Evolutionary conservation across 305 asterid species (phyloP).

Genomic region (Plantago lanceolata): DNA sequence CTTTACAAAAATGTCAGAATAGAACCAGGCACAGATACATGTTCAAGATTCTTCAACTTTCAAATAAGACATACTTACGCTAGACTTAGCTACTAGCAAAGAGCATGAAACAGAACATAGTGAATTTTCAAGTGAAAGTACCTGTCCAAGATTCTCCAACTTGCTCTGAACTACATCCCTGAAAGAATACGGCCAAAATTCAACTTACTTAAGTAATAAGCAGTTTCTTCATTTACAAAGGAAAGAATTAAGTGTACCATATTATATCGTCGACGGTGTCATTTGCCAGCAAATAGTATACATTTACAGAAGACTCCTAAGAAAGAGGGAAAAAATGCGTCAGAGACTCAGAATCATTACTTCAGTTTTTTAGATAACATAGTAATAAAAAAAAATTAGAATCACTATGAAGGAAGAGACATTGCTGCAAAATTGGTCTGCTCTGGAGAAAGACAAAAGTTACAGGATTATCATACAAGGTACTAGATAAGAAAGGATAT

Average conservation of each 20-base stretch:
- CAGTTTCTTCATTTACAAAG: neutral
- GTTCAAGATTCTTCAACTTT: too few relatives aligned
- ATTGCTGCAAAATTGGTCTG: neutral
- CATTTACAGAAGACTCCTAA: slow-evolving; percentile 81
- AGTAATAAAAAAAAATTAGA: too few relatives aligned
- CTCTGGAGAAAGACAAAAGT: neutral
- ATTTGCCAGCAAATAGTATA: slow-evolving; percentile 81
- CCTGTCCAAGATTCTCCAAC: slow-evolving; percentile 96
- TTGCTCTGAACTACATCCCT: slow-evolving; percentile 95
- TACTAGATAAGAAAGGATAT: neutral
- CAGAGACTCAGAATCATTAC: neutral
- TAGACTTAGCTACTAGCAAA: neutral
- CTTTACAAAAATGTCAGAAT: neutral
- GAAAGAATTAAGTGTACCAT: slow-evolving; percentile 47
- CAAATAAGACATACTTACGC: neutral
- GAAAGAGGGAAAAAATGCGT: slow-evolving; percentile 12
- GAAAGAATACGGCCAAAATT: slow-evolving; percentile 27
- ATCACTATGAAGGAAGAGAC: neutral
- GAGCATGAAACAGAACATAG: slow-evolving; percentile 3
- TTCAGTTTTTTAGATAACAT: neutral
- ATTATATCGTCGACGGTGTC: slow-evolving; percentile 91
- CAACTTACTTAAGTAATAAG: neutral
- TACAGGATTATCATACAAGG: neutral
- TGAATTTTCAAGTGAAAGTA: slow-evolving; percentile 24
- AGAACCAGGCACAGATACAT: neutral